phyloP scores from a whole-genome alignment of 345 rosid species.

The Noccaea bulbosa region DNA sequence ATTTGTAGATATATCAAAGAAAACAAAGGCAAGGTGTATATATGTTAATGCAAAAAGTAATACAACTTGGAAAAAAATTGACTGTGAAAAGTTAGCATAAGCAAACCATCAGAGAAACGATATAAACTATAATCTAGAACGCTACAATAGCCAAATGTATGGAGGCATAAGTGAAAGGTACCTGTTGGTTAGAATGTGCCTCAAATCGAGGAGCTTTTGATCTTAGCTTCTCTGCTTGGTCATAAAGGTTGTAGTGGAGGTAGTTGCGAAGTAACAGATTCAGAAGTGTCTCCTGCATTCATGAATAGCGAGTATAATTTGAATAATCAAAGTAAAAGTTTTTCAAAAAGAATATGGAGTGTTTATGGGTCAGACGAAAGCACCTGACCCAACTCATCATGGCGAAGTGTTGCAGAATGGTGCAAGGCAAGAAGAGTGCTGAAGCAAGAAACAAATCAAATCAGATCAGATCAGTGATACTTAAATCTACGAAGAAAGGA shows the following conservation, averaged over 20 bases:
- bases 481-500: no score
- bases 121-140: background rate
- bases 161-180: background rate
- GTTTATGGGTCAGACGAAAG: no score
- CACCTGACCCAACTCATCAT: conserved; percentile 93
- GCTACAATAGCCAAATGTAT: background rate
- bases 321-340: conserved; percentile 19
- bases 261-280: conserved; percentile 83
- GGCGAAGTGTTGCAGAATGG: conserved; percentile 82
- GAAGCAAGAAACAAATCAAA: conserved; percentile 24
- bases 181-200: conserved; percentile 96
- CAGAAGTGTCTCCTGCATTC: conserved; percentile 83
- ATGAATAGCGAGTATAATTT: background rate
- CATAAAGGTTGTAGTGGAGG: conserved; percentile 81
- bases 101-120: background rate
- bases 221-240: conserved; percentile 90
- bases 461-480: background rate
- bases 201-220: conserved; percentile 91
- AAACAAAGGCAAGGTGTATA: background rate
- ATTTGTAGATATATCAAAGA: background rate
- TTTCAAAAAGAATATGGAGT: background rate
- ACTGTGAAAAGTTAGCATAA: background rate
- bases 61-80: background rate
- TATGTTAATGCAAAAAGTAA: background rate
- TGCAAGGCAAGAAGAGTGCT: conserved; percentile 82